Base-by-base conservation (phyloP, 2,329 filamentous ascomycete species). In the Emergomyces pasteurianus region DNA sequence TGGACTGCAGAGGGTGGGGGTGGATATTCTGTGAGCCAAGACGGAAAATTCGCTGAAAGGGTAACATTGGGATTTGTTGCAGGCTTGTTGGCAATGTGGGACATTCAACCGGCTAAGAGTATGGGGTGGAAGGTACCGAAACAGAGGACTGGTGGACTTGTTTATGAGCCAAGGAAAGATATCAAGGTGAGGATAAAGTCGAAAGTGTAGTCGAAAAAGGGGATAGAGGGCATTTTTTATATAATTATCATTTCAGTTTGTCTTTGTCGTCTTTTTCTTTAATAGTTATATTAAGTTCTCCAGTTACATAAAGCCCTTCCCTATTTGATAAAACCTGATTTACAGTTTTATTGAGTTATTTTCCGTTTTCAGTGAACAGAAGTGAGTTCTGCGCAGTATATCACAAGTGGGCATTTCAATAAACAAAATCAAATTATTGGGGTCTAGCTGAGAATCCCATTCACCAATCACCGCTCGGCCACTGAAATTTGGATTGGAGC, bases 1-100 rank as follows among this genome's bases (percentile, higher is more conserved):
- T 69, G 75, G 43, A 77, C 79, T 0, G 34, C 12, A 3, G 12
- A 55, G 9, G 81, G 78, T 67, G 79, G 78, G n/a, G 77, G 76
- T 9, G 81, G 79, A 12, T 56, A 62, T 21, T 71, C 66, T 60
- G 59, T 50, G 31, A 23, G 40, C 63, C 81, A 81, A 67, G 79
- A 79, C 2, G 73, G 78, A 14, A 70, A 72, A 1, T 80, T 83
- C 62, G 80, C 79, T 2, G 77, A 82, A 65, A 74, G 77, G 55
- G 76, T 80, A 66, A 75, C 78, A 21, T 65, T 85, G 50, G 70
- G 78, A 28, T 78, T 82, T 52, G 75, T 77, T 1, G 81, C 81
- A 18, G 76, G 78, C 0, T 76, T 85, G 26, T 67, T 85, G 23
- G 73, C 76, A 6, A 75, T 82, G 66, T 86, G 82, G 81, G 79